phyloP scores from a whole-genome alignment of 176 grass and related monocot genomes.

The Carex pumila region DNA sequence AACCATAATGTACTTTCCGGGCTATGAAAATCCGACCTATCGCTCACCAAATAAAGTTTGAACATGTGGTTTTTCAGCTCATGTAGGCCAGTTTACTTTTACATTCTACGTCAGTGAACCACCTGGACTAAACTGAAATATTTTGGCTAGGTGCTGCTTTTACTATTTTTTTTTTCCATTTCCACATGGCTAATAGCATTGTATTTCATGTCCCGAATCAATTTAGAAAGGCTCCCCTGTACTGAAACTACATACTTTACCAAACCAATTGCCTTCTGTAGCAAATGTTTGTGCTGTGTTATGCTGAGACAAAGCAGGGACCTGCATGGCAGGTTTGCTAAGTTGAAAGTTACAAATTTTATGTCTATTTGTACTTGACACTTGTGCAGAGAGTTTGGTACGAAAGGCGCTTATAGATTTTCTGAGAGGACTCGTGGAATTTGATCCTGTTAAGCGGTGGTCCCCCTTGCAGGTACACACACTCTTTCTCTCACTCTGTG shows the following conservation, averaged over 20 bases:
- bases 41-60: not conserved
- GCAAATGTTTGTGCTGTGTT: not conserved
- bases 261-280: not conserved
- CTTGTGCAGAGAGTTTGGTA: conserved; percentile 43
- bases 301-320: not conserved
- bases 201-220: not conserved
- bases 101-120: not conserved
- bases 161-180: not conserved
- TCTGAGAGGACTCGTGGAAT: conserved; percentile 92
- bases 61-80: not conserved
- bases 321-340: not conserved
- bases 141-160: not conserved
- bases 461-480: conserved; percentile 79
- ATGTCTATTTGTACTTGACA: not conserved
- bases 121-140: not conserved
- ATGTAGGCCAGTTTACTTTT: not conserved
- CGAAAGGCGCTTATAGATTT: conserved; percentile 94
- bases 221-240: not conserved
- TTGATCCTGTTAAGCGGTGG: conserved; percentile 96
- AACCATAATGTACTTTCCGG: not conserved
- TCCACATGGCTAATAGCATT: not conserved
- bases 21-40: not conserved
- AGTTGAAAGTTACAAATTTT: not conserved
- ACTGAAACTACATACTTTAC: not conserved
- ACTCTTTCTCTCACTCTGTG: not conserved